phyloP scores from a whole-genome alignment of 1,284 basidiomycete genomes.

The Boletellus deceptivus region DNA sequence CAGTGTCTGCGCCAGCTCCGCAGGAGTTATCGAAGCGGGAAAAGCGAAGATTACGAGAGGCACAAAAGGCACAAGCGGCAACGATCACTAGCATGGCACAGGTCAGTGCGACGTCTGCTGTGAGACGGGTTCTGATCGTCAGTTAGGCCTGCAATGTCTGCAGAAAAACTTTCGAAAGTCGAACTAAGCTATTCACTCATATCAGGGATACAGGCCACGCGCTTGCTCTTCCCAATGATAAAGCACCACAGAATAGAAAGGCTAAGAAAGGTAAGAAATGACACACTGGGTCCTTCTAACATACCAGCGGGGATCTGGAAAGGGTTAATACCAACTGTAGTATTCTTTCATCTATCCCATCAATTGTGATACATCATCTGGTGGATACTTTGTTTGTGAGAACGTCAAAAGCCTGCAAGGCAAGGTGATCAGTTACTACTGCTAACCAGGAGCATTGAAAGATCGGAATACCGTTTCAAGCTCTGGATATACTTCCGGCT shows the following conservation, averaged over 20 bases:
- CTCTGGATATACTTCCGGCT: slow-evolving; percentile 99
- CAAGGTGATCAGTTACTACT: slow-evolving; percentile 1
- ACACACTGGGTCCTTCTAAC: slow-evolving; percentile 9
- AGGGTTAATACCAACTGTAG: not conserved
- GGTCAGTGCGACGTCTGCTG: slow-evolving; percentile 11
- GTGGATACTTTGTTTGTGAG: slow-evolving; percentile 92
- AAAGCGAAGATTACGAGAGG: slow-evolving; percentile 75
- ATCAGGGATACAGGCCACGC: slow-evolving; percentile 77
- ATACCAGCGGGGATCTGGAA: slow-evolving; percentile 6
- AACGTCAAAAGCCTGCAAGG: slow-evolving; percentile 80
- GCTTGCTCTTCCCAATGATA: slow-evolving; percentile 40
- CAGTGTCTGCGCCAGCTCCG: slow-evolving; percentile 44
- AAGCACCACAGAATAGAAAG: slow-evolving; percentile 32
- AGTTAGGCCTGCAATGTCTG: slow-evolving; percentile 73
- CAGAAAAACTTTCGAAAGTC: slow-evolving; percentile 60
- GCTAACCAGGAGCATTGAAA: slow-evolving; percentile 1
- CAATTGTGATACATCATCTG: slow-evolving; percentile 84
- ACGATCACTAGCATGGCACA: slow-evolving; percentile 17
- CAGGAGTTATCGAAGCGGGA: slow-evolving; percentile 73
- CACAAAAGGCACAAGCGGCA: slow-evolving; percentile 64
- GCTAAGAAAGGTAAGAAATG: slow-evolving; percentile 43
- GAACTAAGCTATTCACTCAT: slow-evolving; percentile 79
- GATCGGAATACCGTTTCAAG: slow-evolving; percentile 73
- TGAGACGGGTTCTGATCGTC: slow-evolving; percentile 7
- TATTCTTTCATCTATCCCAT: slow-evolving; percentile 66